Evolutionary conservation across 352 stramenopile species (phyloP), one percentile per base, ranked within the genome.

Genomic region (Nothophytophthora sp.): DNA sequence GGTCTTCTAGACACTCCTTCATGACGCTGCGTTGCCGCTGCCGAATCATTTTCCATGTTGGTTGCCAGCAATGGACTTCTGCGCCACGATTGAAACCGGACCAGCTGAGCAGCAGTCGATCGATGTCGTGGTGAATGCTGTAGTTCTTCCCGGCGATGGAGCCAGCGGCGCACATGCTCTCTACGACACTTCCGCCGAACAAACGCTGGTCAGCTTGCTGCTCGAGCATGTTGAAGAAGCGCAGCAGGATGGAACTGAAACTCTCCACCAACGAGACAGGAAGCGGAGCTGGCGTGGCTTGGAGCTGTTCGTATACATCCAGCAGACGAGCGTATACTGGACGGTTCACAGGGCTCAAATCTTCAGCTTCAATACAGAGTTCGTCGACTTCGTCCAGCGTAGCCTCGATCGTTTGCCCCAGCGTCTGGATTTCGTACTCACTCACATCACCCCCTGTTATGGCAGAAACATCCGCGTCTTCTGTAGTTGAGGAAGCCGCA

Each of bases 71-170:
- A 25, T 62, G 45, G 29, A 50, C 33, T 11, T 16, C 32, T n/a
- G 40, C 19, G 6, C 44, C 32, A 25, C 19, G 43, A 22, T 55
- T 18, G 19, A 62, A n/a, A 16, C 28, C 29, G 8, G 16, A 56
- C 10, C 16, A 35, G 6, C 19, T 35, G 5, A 37, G 38, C 9
- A 62, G 19, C 16, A 62, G 33, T 19, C 12, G 15, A 20, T 62
- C 53, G n/a, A 62, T 55, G 12, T 62, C 45, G 25, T 62, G 38
- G 39, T 62, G 53, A 8, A 55, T 50, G 25, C 45, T 50, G 28
- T 62, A 62, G 30, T 62, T 62, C 15, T 50, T 55, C 4, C 38
- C 37, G 13, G 53, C 45, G 11, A 62, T 20, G 24, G 53, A 50
- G 23, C 35, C 19, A 12, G 53, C 55, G 18, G 45, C 53, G 20